Evolutionary conservation across 306 rosid genomes (phyloP), one percentile per base, ranked within the genome.

Genomic region (Lathyrus tuberosus): DNA sequence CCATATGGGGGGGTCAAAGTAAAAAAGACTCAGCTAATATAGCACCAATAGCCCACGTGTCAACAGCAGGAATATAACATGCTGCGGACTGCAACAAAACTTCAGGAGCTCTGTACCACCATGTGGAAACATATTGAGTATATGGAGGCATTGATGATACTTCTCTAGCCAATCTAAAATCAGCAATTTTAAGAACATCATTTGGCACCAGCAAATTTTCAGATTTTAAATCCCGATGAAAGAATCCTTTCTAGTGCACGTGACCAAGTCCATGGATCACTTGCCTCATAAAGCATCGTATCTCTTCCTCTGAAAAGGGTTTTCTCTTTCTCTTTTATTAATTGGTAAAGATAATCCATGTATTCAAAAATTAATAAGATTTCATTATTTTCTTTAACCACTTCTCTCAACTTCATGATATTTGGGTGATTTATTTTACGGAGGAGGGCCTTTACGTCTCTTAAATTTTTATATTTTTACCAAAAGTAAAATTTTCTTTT

Each of bases 101-200:
- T 86, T 90, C 97, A 0, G 97, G 97, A 41, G 97, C 95, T 63
- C 97, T 88, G 67, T 90, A 90, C 97, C 97, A 90, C 62, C 97
- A 87, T 41, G 97, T 90, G 81, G 97, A 88, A 76, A 90, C 97
- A 81, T 90, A 90, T 86, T 90, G 95, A 58, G 97, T 90, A 75
- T 90, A 90, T 62, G 97, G 97, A 78, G 95, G 95, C 88, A 84
- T 69, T 0, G 95, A 90, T 65, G 90, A 86, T 69, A 81, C 82
- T 84, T 90, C 97, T 79, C 97, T 83, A 76, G 97, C 97, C 84
- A 90, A 73, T 65, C 97, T 95, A 69, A 90, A 90, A 80, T 90
- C 97, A 18, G 95, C 97, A 79, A 90, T 83, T 81, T 88, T 90
- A 76, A 90, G 83, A 80, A 88, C 30, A 42, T 86, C 90, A 61